phyloP scores from a whole-genome alignment of 305 asterid species.

The Withania somnifera region DNA sequence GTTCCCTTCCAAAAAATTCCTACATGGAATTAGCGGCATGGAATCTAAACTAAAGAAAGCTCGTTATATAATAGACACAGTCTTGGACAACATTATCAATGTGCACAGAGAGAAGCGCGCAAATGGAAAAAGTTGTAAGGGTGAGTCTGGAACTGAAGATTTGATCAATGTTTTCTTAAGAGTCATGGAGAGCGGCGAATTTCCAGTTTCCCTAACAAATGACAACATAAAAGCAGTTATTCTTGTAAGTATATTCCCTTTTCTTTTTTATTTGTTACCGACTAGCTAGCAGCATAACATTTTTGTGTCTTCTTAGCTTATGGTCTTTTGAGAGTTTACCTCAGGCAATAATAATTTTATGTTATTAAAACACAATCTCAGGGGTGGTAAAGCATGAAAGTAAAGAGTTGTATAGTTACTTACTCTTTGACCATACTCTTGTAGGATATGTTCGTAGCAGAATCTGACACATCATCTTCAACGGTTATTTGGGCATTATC shows the following conservation, averaged over 20 bases:
- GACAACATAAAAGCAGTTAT: background rate
- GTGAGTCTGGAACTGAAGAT: background rate
- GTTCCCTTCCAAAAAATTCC: background rate
- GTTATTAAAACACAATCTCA: background rate
- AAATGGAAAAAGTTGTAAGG: background rate
- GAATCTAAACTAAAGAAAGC: background rate
- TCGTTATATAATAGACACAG: background rate
- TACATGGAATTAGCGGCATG: background rate
- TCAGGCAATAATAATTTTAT: no score
- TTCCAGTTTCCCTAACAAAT: background rate
- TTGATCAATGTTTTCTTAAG: background rate
- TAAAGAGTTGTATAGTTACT: background rate
- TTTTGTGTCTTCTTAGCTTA: no score
- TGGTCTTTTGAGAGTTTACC: no score
- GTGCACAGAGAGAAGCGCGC: background rate
- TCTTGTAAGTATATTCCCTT: background rate
- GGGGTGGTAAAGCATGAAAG: background rate
- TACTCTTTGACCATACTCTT: background rate
- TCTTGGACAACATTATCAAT: background rate
- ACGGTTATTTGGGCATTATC: background rate
- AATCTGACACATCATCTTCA: background rate
- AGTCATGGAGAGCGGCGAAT: background rate
- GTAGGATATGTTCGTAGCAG: background rate
- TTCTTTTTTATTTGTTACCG: background rate
- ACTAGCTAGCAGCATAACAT: no score